phyloP scores from a whole-genome alignment of 306 rosid genomes.

The Arachis stenosperma region DNA sequence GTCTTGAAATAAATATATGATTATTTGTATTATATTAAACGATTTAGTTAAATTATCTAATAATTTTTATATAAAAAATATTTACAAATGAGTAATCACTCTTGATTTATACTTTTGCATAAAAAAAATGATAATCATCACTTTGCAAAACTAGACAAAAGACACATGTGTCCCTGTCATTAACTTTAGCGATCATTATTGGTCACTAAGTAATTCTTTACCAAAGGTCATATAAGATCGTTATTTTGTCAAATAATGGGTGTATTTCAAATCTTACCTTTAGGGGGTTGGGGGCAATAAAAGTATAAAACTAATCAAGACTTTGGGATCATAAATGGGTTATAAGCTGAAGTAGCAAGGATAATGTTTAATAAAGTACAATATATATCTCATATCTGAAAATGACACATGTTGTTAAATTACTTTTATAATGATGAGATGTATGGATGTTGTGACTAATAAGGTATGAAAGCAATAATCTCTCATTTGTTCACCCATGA shows the following conservation, averaged over 20 bases:
- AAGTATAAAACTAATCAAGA: slow-evolving; percentile 32
- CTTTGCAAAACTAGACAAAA: slow-evolving; percentile 42
- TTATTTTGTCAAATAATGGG: slow-evolving; percentile 41
- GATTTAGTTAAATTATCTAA: too few relatives aligned
- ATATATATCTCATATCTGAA: slow-evolving; percentile 29
- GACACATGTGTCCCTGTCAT: slow-evolving; percentile 49
- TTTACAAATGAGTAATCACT: background rate
- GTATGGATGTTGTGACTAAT: background rate
- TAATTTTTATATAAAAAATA: too few relatives aligned
- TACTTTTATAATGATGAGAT: background rate
- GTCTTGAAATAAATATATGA: too few relatives aligned
- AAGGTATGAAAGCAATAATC: slow-evolving; percentile 18
- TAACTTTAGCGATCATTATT: slow-evolving; percentile 52
- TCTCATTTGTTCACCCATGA: background rate
- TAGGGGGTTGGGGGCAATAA: slow-evolving; percentile 21
- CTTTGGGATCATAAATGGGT: slow-evolving; percentile 31
- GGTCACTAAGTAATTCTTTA: slow-evolving; percentile 42
- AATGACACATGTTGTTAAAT: slow-evolving; percentile 21
- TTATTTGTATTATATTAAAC: too few relatives aligned
- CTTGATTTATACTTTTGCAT: slow-evolving; percentile 36
- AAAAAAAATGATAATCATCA: slow-evolving; percentile 33
- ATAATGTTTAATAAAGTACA: slow-evolving; percentile 35
- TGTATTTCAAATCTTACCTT: slow-evolving; percentile 38
- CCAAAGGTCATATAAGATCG: slow-evolving; percentile 22
- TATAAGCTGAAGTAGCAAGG: slow-evolving; percentile 27